phyloP scores from a whole-genome alignment of 179 eudicot genomes.

The Beta macrorhiza region DNA sequence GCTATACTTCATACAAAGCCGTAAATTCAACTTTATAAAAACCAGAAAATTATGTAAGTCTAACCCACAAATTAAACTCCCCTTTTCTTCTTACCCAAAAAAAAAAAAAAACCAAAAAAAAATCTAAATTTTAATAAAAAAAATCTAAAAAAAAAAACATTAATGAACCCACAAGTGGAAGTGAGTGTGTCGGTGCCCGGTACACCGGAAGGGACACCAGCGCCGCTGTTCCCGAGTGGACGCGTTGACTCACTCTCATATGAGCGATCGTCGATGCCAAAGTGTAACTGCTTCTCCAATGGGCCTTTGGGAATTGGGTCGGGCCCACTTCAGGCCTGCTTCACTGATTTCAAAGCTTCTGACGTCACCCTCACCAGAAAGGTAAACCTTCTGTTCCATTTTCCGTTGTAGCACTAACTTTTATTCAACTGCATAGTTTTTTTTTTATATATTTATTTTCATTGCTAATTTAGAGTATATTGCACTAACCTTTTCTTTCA shows the following conservation, averaged over 20 bases:
- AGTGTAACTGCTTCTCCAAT: conserved; percentile 33
- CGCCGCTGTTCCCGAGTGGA: conserved; percentile 27
- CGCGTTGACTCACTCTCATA: conserved; percentile 37
- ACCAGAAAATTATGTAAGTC: conserved; percentile 32
- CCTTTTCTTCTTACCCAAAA: background rate
- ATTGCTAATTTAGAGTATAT: too few species aligned
- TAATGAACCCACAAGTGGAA: background rate
- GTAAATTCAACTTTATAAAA: conserved; percentile 33
- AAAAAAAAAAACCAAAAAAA: conserved; percentile 15
- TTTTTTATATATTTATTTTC: too few species aligned
- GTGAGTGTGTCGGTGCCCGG: conserved; percentile 24
- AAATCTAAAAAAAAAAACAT: background rate
- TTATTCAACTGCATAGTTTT: background rate
- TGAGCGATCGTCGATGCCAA: conserved; percentile 39
- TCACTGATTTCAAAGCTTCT: conserved; percentile 31
- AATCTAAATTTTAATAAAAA: background rate
- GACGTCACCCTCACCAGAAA: conserved; percentile 46
- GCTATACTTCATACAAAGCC: conserved; percentile 23
- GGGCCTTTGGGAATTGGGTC: conserved; percentile 27
- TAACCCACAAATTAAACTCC: too few species aligned
- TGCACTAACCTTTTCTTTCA: too few species aligned
- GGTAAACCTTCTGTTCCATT: conserved; percentile 20
- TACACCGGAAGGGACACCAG: conserved; percentile 41
- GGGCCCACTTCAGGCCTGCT: conserved; percentile 31
- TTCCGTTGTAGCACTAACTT: background rate